Conservation (phyloP, 1,284 basidiomycete genomes). For the Cystobasidiaceae sp. region DNA sequence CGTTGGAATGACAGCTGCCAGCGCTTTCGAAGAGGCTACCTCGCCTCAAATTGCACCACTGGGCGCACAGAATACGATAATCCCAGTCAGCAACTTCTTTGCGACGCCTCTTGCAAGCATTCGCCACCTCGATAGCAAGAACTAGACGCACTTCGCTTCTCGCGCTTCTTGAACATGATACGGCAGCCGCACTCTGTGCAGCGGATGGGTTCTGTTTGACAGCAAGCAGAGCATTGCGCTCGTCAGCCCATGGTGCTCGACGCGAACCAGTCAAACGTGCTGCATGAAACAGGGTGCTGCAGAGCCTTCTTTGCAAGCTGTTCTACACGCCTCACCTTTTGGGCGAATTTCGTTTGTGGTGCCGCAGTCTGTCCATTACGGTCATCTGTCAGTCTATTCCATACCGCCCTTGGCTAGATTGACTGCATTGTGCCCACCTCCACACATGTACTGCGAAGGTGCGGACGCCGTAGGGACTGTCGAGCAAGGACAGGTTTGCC, state of each 20-base stretch:
- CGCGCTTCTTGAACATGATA: slow-evolving; percentile 99
- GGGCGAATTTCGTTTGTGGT: slow-evolving; percentile 22
- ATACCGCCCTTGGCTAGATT: neutral
- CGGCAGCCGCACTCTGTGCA: slow-evolving; percentile 96
- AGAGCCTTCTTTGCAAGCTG: neutral
- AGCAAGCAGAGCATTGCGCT: no score
- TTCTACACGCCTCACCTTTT: slow-evolving; percentile 12
- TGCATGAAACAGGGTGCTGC: no score
- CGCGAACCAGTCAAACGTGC: no score
- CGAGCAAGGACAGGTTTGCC: neutral
- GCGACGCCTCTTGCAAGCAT: no score
- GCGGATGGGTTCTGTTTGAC: slow-evolving; percentile 72
- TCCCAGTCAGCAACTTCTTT: no score
- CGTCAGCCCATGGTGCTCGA: no score
- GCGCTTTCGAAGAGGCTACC: neutral
- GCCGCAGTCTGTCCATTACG: slow-evolving; percentile 32
- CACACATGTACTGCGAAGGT: slow-evolving; percentile 13
- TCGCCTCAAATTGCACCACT: slow-evolving; percentile 32
- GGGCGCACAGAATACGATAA: neutral
- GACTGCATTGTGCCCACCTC: neutral
- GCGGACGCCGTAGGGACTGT: no score
- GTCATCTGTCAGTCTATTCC: neutral
- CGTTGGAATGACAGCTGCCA: no score
- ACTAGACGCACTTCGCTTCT: slow-evolving; percentile 73
- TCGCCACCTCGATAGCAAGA: neutral